Evolutionary conservation across 805 yeast species (phyloP).

Genomic region (Candida vaughaniae): DNA sequence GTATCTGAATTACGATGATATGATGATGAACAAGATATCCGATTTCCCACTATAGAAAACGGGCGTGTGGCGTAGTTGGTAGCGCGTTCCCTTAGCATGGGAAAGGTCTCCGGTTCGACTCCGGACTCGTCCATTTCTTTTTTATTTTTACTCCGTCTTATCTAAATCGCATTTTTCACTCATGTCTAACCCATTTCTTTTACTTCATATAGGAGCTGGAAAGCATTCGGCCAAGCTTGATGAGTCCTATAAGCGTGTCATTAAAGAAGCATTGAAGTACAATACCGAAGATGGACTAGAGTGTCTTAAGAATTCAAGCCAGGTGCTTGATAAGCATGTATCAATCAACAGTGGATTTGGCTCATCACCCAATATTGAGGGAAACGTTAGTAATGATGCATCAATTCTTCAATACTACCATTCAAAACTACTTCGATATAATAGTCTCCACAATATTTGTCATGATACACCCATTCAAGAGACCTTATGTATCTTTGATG

Average conservation of each 20-base stretch:
- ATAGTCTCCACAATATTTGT: conserved; percentile 18
- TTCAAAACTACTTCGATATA: conserved; percentile 11
- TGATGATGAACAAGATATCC: too few relatives aligned
- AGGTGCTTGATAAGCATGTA: conserved; percentile 33
- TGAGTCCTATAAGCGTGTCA: conserved; percentile 24
- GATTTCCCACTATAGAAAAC: too few relatives aligned
- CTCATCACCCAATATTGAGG: conserved; percentile 39
- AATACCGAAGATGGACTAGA: background rate
- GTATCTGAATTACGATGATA: too few relatives aligned
- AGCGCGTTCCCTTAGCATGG: conserved; percentile 51
- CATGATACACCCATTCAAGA: conserved; percentile 29
- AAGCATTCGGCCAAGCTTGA: conserved; percentile 28
- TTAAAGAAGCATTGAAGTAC: conserved; percentile 23
- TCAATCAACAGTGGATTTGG: conserved; percentile 54
- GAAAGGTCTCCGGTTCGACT: conserved; percentile 50
- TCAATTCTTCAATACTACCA: conserved; percentile 24
- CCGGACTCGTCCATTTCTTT: conserved; percentile 40
- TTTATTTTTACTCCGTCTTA: conserved; percentile 4
- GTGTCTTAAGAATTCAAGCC: conserved; percentile 15
- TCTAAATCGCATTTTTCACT: too few relatives aligned
- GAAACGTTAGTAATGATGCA: conserved; percentile 47
- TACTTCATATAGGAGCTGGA: conserved; percentile 57
- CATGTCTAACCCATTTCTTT: too few relatives aligned
- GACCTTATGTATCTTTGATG: conserved; percentile 21
- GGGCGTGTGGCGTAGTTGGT: conserved; percentile 52